These are phyloP conservation scores for Kwoniella heveanensis DNA, from an alignment of 768 basidiomycete species.

Conservation along the genomic window DNA sequence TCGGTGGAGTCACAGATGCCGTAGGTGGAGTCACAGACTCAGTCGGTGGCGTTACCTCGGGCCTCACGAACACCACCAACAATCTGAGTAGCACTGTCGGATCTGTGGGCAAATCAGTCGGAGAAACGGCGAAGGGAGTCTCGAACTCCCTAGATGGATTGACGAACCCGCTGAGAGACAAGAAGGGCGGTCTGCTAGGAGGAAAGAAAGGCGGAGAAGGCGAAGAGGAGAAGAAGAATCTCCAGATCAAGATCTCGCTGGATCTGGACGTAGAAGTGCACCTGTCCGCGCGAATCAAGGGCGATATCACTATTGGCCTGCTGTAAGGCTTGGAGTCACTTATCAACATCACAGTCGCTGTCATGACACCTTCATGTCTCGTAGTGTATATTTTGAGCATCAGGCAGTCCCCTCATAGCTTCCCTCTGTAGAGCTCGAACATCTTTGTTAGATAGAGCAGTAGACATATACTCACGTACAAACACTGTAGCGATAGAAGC, in stretches of 20 bases:
- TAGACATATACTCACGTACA: background rate
- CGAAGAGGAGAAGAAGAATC: conserved; percentile 1
- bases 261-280: conserved; percentile 21
- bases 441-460: no score
- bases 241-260: conserved; percentile 16
- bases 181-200: background rate
- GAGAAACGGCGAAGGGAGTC: background rate
- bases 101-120: background rate
- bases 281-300: conserved; percentile 15
- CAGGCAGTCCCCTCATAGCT: no score
- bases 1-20: background rate
- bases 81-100: background rate
- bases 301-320: conserved; percentile 19
- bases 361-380: no score
- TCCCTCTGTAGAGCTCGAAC: no score
- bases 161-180: background rate
- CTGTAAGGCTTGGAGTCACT: conserved; percentile 7
- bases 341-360: no score
- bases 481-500: background rate
- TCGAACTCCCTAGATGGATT: background rate
- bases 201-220: background rate
- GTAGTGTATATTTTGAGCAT: no score
- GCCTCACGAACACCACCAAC: background rate
- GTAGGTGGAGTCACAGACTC: background rate
- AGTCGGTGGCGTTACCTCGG: background rate